phyloP scores from a whole-genome alignment of 805 yeast species.

The Kodamaea sagamina region DNA sequence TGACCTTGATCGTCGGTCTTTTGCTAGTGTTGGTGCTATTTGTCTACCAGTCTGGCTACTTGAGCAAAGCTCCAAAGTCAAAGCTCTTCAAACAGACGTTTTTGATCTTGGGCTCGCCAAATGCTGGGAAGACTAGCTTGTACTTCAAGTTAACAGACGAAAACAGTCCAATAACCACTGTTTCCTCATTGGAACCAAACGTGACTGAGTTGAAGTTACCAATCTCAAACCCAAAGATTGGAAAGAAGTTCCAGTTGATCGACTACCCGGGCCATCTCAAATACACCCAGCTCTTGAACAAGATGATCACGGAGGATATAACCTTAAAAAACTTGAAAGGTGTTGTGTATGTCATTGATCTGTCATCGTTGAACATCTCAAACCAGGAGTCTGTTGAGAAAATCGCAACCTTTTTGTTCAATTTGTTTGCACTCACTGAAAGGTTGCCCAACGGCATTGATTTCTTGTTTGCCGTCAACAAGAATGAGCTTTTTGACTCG shows the following conservation, averaged over 20 bases:
- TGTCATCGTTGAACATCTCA: constrained; percentile 58
- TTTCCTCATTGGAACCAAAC: constrained; percentile 43
- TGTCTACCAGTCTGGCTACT: constrained; percentile 22
- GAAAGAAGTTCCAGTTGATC: constrained; percentile 50
- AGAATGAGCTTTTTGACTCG: constrained; percentile 81
- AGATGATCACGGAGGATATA: constrained; percentile 45
- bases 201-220: constrained; percentile 33
- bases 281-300: constrained; percentile 58
- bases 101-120: constrained; percentile 63
- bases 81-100: constrained; percentile 52
- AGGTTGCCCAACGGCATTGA: constrained; percentile 68
- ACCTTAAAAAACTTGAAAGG: constrained; percentile 55
- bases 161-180: constrained; percentile 24
- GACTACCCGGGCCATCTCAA: constrained; percentile 92
- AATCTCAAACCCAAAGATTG: constrained; percentile 34
- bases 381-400: constrained; percentile 28
- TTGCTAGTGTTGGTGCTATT: constrained; percentile 26
- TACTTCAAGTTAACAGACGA: constrained; percentile 33
- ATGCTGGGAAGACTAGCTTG: constrained; percentile 67
- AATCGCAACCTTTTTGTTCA: constrained; percentile 62
- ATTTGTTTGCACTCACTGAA: constrained; percentile 65
- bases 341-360: constrained; percentile 74
- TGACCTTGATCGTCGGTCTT: constrained; percentile 31
- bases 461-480: constrained; percentile 78
- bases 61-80: constrained; percentile 10